Evolutionary conservation across 1,284 basidiomycete genomes (phyloP).

Genomic region (Puccinia horiana): DNA sequence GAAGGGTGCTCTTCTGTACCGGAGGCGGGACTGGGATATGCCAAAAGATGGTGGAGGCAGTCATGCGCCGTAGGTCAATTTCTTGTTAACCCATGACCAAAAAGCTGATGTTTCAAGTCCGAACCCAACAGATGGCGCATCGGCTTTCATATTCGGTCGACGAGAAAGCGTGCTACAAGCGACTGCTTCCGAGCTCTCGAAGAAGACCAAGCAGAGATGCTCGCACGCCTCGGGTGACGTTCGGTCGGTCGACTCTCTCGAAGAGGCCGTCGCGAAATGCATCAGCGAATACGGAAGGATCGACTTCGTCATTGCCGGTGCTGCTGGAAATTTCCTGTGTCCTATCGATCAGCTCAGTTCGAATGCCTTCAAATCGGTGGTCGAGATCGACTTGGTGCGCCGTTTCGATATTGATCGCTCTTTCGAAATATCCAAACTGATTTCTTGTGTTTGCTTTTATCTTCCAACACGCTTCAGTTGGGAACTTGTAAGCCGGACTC

Average conservation of each 20-base stretch:
- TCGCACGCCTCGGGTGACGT: constrained; percentile 80
- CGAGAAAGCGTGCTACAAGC: constrained; percentile 72
- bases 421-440: not conserved
- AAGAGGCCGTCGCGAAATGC: constrained; percentile 69
- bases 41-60: constrained; percentile 77
- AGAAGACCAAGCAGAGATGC: constrained; percentile 71
- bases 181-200: constrained; percentile 71
- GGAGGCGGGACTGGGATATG: constrained; percentile 72
- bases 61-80: constrained; percentile 63
- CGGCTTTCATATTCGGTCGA: constrained; percentile 55
- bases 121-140: constrained; percentile 58
- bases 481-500: constrained; percentile 30
- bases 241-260: constrained; percentile 71
- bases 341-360: constrained; percentile 77
- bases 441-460: not conserved
- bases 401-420: not conserved
- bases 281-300: constrained; percentile 63
- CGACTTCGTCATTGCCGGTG: constrained; percentile 92
- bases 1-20: constrained; percentile 87
- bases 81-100: not conserved
- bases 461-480: not conserved
- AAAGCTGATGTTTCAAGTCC: constrained; percentile 15
- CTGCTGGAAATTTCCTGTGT: constrained; percentile 63
- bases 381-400: constrained; percentile 86
- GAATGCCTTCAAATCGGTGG: constrained; percentile 86